Percentiles rank a stretch among this genome's conserved stretches.
Conservation (phyloP, 129 eudicot species). For the Lactuca saligna region DNA sequence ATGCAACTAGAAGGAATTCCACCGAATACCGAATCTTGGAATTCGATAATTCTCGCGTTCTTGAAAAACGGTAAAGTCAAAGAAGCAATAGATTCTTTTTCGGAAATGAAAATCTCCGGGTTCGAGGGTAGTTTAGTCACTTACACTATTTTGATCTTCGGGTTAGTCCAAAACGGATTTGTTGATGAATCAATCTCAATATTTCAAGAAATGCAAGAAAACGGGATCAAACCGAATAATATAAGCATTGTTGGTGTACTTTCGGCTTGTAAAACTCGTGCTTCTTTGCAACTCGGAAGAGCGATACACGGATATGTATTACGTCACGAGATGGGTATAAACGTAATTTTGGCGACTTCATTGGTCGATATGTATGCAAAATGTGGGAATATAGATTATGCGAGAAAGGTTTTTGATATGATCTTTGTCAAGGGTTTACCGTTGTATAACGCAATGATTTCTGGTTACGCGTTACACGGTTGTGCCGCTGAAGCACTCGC, state of each 20-base stretch:
- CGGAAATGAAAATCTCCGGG: constrained; percentile 49
- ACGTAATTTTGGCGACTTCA: constrained; percentile 58
- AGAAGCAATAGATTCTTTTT: constrained; percentile 55
- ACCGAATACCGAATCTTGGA: constrained; percentile 72
- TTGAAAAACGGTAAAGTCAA: constrained; percentile 50
- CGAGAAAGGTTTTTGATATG: constrained; percentile 46
- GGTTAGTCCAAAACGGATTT: constrained; percentile 52
- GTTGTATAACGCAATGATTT: constrained; percentile 65
- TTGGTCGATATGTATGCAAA: constrained; percentile 80
- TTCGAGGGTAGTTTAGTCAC: constrained; percentile 55
- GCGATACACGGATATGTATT: constrained; percentile 53
- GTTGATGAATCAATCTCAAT: constrained; percentile 42
- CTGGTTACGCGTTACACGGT: constrained; percentile 67
- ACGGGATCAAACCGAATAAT: constrained; percentile 46
- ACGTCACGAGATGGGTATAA: constrained; percentile 39
- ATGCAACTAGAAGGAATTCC: constrained; percentile 62
- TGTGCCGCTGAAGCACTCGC: constrained; percentile 49
- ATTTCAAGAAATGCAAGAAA: constrained; percentile 54
- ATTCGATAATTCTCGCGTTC: constrained; percentile 55
- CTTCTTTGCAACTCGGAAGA: constrained; percentile 54
- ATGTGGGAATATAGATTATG: constrained; percentile 62
- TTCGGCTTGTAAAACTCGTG: constrained; percentile 51
- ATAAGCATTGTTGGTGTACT: constrained; percentile 45
- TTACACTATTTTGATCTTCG: constrained; percentile 49
- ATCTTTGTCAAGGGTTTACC: constrained; percentile 41